Conservation (phyloP, 2,329 filamentous ascomycete species). For the Chalaropsis ovoidea region DNA sequence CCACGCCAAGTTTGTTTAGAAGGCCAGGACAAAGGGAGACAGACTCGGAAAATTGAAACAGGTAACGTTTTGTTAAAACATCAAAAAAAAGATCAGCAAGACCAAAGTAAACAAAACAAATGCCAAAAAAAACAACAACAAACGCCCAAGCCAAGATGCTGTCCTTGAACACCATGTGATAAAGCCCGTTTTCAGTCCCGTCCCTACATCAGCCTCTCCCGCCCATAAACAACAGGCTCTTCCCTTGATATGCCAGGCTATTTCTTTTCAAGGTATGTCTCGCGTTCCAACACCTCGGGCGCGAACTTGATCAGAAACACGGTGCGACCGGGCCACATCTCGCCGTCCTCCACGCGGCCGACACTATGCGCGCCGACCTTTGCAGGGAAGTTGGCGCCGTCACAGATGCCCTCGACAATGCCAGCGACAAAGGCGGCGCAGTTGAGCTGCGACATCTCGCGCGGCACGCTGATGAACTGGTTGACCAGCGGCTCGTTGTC, state of each 20-base stretch:
- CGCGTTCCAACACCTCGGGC: constrained; percentile 80
- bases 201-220: neutral
- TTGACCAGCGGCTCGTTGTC: constrained; percentile 97
- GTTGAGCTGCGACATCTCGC: constrained; percentile 93
- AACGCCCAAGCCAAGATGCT: constrained; percentile 10
- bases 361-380: constrained; percentile 82
- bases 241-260: constrained; percentile 27
- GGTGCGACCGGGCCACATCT: constrained; percentile 93
- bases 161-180: constrained; percentile 13
- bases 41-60: neutral
- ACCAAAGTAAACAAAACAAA: constrained; percentile 11
- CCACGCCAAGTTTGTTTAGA: neutral
- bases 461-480: constrained; percentile 82
- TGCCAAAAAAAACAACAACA: constrained; percentile 10
- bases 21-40: neutral
- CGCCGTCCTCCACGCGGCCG: constrained; percentile 46
- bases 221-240: neutral
- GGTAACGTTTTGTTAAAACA: neutral
- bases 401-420: constrained; percentile 89
- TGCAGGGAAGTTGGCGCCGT: constrained; percentile 80
- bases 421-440: constrained; percentile 93
- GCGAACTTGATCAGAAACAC: constrained; percentile 93
- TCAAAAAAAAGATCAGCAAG: neutral
- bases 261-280: constrained; percentile 63
- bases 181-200: constrained; percentile 10